Base-by-base conservation (phyloP, 2,329 filamentous ascomycete species). In the Pseudopithomyces chartarum region DNA sequence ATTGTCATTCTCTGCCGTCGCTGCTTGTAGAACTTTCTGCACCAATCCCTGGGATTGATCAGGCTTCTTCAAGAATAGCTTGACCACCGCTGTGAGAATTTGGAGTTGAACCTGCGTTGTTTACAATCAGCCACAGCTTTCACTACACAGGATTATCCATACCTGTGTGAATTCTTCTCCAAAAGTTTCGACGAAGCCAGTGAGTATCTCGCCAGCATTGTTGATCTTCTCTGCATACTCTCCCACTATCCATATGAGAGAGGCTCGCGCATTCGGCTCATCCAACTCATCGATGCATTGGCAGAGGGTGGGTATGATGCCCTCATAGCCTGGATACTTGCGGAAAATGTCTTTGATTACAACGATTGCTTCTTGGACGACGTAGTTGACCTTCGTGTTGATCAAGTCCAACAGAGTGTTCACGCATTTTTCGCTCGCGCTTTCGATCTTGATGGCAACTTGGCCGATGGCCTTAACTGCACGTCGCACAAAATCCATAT, bases 151-250 rank as follows among this genome's bases (percentile, higher is more conserved):
- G 13, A 22, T 22, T 6, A 13, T 40, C 75, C 85, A 65, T 74
- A 91, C 90, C 82, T 96, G 94, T 51, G 93, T 95, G 73, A 97
- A 98, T 76, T 99, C 95, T 74, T 98, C 95, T 75, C 90, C 90
- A 75, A 99, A 98, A 0, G 88, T 89, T 54, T 98, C 95, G 12
- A 97, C 94, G 71, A 99, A 99, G 17, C 90, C 88, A 51, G 87
- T 84, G 57, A 99, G 78, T 60, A 99, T 98, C 66, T 98, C 92
- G 62, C 93, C 92, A n/a, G 95, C 95, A 68, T 99, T 98, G 79
- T 87, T 96, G 71, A 99, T 99, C 83, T 99, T 99, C 81, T 99
- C 95, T 0, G 95, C 95, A 73, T 99, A 99, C 76, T 99, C 95
- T 65, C 95, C 95, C 6, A 99, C 94, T 65, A 99, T 98, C 95